These are phyloP conservation scores for Starmerella potacharoeniae DNA, from an alignment of 805 yeast species.

Conservation along the genomic window DNA sequence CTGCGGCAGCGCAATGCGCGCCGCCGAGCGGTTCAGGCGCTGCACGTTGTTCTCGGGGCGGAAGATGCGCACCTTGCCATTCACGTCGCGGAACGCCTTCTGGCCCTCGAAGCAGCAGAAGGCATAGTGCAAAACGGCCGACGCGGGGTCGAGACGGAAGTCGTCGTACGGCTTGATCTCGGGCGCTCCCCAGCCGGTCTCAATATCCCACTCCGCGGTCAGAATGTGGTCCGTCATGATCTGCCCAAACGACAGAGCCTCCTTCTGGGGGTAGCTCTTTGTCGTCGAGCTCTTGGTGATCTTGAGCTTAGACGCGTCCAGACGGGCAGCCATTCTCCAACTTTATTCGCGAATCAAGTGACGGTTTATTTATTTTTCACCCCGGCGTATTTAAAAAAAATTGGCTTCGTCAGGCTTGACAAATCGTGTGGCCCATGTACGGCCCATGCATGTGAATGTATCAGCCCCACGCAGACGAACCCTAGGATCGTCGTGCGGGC, in stretches of 20 bases:
- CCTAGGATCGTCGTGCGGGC: too few species aligned
- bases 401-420: too few species aligned
- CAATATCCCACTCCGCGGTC: constrained; percentile 67
- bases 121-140: constrained; percentile 89
- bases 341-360: too few species aligned
- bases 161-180: constrained; percentile 77
- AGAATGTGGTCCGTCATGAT: constrained; percentile 82
- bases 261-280: constrained; percentile 45
- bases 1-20: constrained; percentile 77
- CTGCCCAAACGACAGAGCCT: constrained; percentile 56
- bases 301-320: constrained; percentile 45
- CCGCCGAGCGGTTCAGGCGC: constrained; percentile 82
- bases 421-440: too few species aligned
- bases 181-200: constrained; percentile 81
- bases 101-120: constrained; percentile 93
- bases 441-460: too few species aligned
- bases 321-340: constrained; percentile 10
- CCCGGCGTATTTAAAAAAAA: too few species aligned
- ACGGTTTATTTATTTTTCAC: too few species aligned
- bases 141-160: constrained; percentile 68
- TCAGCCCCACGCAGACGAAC: too few species aligned
- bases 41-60: constrained; percentile 87
- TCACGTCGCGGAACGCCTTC: constrained; percentile 64
- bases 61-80: constrained; percentile 64
- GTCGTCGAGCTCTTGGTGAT: constrained; percentile 39